Evolutionary conservation across 2,329 filamentous ascomycete species (phyloP), one percentile per base, ranked within the genome.

Genomic region (Fonsecaea erecta): DNA sequence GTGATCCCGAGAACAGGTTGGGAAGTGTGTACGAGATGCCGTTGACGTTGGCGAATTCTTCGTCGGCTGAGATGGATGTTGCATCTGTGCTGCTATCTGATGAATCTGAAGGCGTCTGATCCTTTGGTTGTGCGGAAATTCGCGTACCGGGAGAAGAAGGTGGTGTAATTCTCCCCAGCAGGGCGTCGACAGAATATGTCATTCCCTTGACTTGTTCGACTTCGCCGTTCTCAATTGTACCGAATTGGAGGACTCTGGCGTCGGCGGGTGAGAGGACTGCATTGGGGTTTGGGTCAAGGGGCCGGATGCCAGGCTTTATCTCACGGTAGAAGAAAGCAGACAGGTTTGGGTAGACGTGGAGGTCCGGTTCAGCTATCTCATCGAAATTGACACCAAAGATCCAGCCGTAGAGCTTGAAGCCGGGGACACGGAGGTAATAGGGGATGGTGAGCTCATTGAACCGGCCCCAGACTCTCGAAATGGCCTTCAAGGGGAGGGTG

Each of bases 141-240:
- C 74, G 65, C 4, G 72, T 67, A 34, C 74, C 72, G 63, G 63
- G 84, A 75, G 72, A 89, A 77, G 72, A 89, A 77, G 78, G 86
- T 75, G 40, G 74, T 65, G 65, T 73, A 70, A 76, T 77, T 70
- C 70, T 88, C 58, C 95, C 95, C 1, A 99, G 85, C 1, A 99
- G 85, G 7, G 95, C 93, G 75, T 99, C 95, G 61, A 99, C 86
- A 71, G 90, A 96, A 79, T 99, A 99, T 0, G 95, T 99, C 84
- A 99, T 95, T 66, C 95, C 95, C 80, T 99, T 99, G 69, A 99
- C 94, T 80, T 99, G 95, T 77, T 99, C 95, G 51, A 99, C 96
- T 74, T 97, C 92, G 54, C 94, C 93, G 73, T 93, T 88, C 73
- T 96, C 90, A 63, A 99, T 97, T 72, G 88, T 88, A 11, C 95